A percentile compares a stretch with the other conserved stretches of the same genome.
Conservation (phyloP, 176 grass and related monocot genomes). For the Microstegium vimineum region DNA sequence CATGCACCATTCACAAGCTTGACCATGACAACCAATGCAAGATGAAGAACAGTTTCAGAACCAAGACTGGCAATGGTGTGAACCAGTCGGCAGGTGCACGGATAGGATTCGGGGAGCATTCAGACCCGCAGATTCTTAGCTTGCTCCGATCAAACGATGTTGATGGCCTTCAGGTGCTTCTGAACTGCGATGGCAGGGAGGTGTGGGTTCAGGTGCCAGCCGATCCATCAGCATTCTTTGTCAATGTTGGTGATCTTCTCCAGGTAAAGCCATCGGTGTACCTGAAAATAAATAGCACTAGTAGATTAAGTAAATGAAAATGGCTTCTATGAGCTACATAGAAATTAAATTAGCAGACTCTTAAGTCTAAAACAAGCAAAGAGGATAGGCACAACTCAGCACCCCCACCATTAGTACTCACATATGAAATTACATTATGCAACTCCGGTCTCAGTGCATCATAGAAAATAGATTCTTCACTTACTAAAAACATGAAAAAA, state of each 20-base stretch:
- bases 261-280: constrained; percentile 47
- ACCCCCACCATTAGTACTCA: not conserved
- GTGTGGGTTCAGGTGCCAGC: constrained; percentile 72
- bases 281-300: constrained; percentile 17
- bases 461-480: not conserved
- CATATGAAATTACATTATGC: not conserved
- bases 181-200: not conserved
- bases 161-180: constrained; percentile 67
- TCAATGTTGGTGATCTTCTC: constrained; percentile 83
- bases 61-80: constrained; percentile 16
- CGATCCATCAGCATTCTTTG: constrained; percentile 70
- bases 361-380: not conserved
- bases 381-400: not conserved
- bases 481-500: not conserved
- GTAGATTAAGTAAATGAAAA: not conserved
- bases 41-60: constrained; percentile 26
- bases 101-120: constrained; percentile 93
- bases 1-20: constrained; percentile 37
- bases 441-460: not conserved
- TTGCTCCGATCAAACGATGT: constrained; percentile 85
- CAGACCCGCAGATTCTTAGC: constrained; percentile 87
- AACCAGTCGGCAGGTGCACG: constrained; percentile 4
- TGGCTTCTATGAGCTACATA: not conserved
- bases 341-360: not conserved
- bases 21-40: constrained; percentile 47